These are phyloP conservation scores for Rhizophlyctis rosea DNA, from an alignment of 192 early-diverging fungal species.

Conservation along the genomic window DNA sequence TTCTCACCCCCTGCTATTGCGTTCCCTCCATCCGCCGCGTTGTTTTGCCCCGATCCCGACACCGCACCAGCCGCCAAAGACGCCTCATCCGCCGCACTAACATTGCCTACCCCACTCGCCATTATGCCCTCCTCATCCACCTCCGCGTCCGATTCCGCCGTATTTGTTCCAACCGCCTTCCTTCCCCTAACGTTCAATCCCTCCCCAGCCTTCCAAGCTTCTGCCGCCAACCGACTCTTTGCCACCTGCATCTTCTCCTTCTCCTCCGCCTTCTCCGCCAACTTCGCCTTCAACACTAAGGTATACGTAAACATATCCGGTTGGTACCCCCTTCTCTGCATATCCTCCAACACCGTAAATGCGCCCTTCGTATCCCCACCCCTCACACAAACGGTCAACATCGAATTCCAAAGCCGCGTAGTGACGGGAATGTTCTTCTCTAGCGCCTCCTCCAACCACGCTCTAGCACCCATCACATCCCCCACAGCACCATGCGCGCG, in stretches of 20 bases:
- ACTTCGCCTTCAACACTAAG: slow-evolving; percentile 20
- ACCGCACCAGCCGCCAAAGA: too few species aligned
- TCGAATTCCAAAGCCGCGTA: slow-evolving; percentile 29
- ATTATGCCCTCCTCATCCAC: too few species aligned
- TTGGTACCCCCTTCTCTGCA: slow-evolving; percentile 10
- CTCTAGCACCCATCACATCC: slow-evolving; percentile 17
- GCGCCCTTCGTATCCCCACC: slow-evolving; percentile 19
- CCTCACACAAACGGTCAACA: slow-evolving; percentile 21
- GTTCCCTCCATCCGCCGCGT: too few species aligned
- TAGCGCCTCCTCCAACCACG: slow-evolving; percentile 24
- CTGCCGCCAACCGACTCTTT: not conserved
- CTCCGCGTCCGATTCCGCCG: too few species aligned
- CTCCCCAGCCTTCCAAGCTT: too few species aligned
- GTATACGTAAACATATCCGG: slow-evolving; percentile 37
- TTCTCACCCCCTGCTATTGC: too few species aligned
- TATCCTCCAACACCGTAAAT: slow-evolving; percentile 17
- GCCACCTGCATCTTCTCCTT: not conserved
- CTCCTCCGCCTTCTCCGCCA: not conserved
- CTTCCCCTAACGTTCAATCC: too few species aligned
- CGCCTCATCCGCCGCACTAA: too few species aligned
- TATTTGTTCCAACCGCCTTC: too few species aligned
- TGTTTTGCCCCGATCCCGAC: too few species aligned
- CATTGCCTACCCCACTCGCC: too few species aligned
- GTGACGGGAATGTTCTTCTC: slow-evolving; percentile 11
- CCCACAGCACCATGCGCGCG: slow-evolving; percentile 17